phyloP scores from a whole-genome alignment of 192 early-diverging fungal species.

The Diversispora eburnea region DNA sequence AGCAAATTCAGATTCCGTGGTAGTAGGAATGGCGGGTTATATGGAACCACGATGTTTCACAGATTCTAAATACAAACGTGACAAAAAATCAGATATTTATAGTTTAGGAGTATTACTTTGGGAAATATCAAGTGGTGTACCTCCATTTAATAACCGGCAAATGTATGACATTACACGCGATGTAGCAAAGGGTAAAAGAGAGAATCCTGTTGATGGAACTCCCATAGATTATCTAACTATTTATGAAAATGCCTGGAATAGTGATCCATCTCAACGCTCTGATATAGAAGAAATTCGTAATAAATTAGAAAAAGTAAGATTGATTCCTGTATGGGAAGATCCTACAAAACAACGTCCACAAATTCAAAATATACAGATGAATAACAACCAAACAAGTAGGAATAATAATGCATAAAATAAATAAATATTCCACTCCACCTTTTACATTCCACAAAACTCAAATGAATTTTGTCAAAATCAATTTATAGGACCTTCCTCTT shows the following conservation, averaged over 20 bases:
- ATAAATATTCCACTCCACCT: too few relatives aligned
- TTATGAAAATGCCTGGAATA: conserved; percentile 4
- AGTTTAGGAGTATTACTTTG: neutral
- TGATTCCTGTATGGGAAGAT: neutral
- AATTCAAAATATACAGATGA: neutral
- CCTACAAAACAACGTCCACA: neutral
- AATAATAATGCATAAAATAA: too few relatives aligned
- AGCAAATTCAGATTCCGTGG: neutral
- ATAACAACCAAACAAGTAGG: too few relatives aligned
- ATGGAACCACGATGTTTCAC: conserved; percentile 3
- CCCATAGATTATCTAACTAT: conserved; percentile 35
- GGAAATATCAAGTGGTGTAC: neutral
- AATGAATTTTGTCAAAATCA: too few relatives aligned
- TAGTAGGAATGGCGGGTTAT: neutral
- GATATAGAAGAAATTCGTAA: neutral
- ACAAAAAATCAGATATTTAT: neutral
- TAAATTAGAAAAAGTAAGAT: neutral
- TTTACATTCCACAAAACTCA: too few relatives aligned
- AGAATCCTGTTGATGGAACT: conserved; percentile 30
- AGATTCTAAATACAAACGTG: neutral
- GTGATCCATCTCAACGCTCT: neutral
- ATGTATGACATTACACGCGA: neutral
- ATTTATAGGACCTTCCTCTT: too few relatives aligned
- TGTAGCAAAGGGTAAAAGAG: conserved; percentile 33
- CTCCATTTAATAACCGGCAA: neutral